Evolutionary conservation across 768 basidiomycete species (phyloP).

Genomic region (Mycena olivaceomarginata): DNA sequence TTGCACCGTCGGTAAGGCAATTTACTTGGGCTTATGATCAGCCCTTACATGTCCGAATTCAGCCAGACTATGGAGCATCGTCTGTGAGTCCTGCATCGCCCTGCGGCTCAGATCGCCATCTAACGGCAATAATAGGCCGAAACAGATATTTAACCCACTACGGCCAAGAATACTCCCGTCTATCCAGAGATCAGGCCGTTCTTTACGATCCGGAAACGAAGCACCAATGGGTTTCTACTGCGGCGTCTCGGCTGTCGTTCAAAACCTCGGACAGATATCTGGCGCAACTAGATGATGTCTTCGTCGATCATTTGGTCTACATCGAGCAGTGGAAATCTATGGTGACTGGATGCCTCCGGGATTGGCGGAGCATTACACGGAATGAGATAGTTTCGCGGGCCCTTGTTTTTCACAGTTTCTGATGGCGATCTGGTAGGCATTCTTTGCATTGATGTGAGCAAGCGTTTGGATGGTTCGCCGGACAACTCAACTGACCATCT

Average conservation of each 20-base stretch:
- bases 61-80: slow-evolving; percentile 71
- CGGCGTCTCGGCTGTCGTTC: slow-evolving; percentile 66
- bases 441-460: slow-evolving; percentile 3
- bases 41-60: slow-evolving; percentile 5
- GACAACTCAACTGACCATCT: too few species aligned
- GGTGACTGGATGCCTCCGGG: slow-evolving; percentile 62
- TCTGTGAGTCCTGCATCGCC: slow-evolving; percentile 59
- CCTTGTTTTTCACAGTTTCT: slow-evolving; percentile 47
- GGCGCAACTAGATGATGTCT: slow-evolving; percentile 67
- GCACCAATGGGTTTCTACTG: slow-evolving; percentile 55
- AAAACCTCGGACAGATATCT: slow-evolving; percentile 66
- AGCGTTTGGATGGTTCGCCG: too few species aligned
- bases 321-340: slow-evolving; percentile 72
- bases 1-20: slow-evolving; percentile 65
- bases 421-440: slow-evolving; percentile 52
- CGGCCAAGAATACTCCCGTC: slow-evolving; percentile 72
- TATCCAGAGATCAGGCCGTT: slow-evolving; percentile 73
- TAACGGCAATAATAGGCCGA: too few species aligned
- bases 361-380: slow-evolving; percentile 65
- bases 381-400: slow-evolving; percentile 57
- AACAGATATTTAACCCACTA: slow-evolving; percentile 74
- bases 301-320: slow-evolving; percentile 74
- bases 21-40: not conserved
- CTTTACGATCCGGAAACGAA: slow-evolving; percentile 59
- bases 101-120: slow-evolving; percentile 12